These are phyloP conservation scores for Agarophyton chilense DNA, from an alignment of 23 red algal species.

Conservation along the genomic window DNA sequence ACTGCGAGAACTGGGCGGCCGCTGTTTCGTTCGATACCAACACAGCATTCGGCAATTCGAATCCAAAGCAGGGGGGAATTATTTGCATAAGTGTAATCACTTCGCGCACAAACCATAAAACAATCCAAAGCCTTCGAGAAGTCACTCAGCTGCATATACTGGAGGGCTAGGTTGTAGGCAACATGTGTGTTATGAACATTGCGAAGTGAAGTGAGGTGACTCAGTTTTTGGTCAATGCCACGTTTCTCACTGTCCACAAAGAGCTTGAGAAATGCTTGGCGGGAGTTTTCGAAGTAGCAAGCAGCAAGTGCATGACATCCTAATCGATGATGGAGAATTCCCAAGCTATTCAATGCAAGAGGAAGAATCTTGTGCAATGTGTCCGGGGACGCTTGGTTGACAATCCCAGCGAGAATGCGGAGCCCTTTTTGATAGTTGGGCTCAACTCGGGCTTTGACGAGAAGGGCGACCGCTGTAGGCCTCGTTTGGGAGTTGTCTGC, in stretches of 20 bases:
- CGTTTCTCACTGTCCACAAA: background rate
- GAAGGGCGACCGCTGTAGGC: constrained; percentile 57
- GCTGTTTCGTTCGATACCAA: constrained; percentile 38
- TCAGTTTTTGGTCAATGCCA: background rate
- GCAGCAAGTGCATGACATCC: constrained; percentile 70
- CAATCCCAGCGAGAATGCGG: constrained; percentile 39
- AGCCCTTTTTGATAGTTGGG: constrained; percentile 50
- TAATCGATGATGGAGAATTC: constrained; percentile 53
- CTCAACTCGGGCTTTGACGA: constrained; percentile 64
- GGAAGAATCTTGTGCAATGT: constrained; percentile 30
- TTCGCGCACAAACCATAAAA: constrained; percentile 29
- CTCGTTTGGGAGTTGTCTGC: constrained; percentile 31
- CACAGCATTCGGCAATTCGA: constrained; percentile 72
- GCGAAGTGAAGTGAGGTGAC: constrained; percentile 15
- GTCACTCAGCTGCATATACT: constrained; percentile 60
- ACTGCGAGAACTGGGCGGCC: constrained; percentile 24
- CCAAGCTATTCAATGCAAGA: constrained; percentile 60
- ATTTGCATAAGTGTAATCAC: constrained; percentile 36
- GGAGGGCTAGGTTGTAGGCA: constrained; percentile 62
- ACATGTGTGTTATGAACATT: constrained; percentile 48
- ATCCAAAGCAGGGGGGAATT: constrained; percentile 51
- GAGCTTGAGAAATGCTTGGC: constrained; percentile 52
- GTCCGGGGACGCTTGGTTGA: constrained; percentile 11
- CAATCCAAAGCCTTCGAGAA: constrained; percentile 41
- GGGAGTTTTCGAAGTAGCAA: constrained; percentile 50